These are phyloP conservation scores for Dunaliella primolecta DNA, from an alignment of 139 green algal genomes.

Conservation along the genomic window DNA sequence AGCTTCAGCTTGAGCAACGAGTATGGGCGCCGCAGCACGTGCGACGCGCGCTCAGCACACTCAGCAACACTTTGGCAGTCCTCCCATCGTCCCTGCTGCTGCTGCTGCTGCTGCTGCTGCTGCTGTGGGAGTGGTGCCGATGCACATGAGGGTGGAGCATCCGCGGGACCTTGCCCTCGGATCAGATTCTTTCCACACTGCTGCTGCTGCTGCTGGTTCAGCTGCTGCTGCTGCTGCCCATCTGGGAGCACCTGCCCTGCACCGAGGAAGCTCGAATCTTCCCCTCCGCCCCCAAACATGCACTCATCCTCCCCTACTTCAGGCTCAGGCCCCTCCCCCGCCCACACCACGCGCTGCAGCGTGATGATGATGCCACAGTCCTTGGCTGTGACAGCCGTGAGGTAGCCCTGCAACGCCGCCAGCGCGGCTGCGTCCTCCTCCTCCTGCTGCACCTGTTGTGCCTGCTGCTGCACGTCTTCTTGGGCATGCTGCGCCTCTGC, in stretches of 20 bases:
- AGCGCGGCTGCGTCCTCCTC: not conserved
- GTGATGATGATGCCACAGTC: slow-evolving; percentile 83
- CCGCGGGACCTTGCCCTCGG: too few relatives aligned
- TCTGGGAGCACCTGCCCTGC: not conserved
- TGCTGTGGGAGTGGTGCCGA: not conserved
- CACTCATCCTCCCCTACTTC: slow-evolving; percentile 19
- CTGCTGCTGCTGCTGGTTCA: not conserved
- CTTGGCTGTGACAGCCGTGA: slow-evolving; percentile 73
- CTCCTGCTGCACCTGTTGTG: not conserved
- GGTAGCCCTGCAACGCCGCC: slow-evolving; percentile 39
- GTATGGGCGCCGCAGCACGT: not conserved
- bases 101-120: not conserved
- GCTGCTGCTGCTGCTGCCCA: not conserved
- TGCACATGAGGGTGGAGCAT: too few relatives aligned
- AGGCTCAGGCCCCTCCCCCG: not conserved
- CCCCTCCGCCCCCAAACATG: not conserved
- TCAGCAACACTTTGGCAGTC: not conserved
- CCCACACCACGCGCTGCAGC: slow-evolving; percentile 38
- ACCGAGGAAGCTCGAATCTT: too few relatives aligned
- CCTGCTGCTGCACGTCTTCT: not conserved
- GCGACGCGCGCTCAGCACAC: not conserved
- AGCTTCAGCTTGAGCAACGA: not conserved
- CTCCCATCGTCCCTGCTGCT: not conserved
- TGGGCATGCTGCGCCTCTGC: not conserved
- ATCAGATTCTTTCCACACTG: too few relatives aligned